Base-by-base conservation (phyloP, 1,139 yeast genomes). In the Meyerozyma carpophila region DNA sequence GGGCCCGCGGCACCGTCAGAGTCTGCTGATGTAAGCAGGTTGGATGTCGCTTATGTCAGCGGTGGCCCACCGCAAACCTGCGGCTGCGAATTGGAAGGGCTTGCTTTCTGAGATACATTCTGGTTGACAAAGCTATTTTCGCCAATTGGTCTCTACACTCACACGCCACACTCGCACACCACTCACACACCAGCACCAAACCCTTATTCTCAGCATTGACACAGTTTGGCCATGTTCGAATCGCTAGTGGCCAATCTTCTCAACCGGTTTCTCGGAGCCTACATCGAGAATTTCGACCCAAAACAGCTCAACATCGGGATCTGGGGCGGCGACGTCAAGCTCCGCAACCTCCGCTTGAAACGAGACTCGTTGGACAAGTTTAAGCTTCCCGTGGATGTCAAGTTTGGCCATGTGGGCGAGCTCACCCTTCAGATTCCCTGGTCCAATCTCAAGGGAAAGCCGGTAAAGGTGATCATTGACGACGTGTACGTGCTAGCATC, bases 241-340 rank as follows among this genome's bases (percentile, higher is more conserved):
- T 76, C 82, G 11, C 58, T 79, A 28, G 82, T 77, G 26, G 82
- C 84, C 26, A 75, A 69, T 44, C 63, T 79, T 25, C 63, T 79
- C 46, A 79, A 79, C 54, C 56, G 81, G 48, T 70, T 79, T 47
- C 58, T 79, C 51, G 87, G 88, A 4, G 73, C 84, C 14, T 86
- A 93, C 66, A 93, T 94, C 43, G 96, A 94, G 65, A 86, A 93
- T 63, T 93, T 93, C 59, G 98, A 94, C 64, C 91, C 97, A 11
- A 87, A 87, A 52, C 97, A 91, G 58, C 69, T 93, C 57, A 90
- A 93, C 56, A 91, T 93, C 45, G 98, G 98, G 2, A 91, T 94
- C 37, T 91, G 98, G 96, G 82, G 93, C 56, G 99, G 99, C 27
- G 98, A 93, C 70, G 98, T 91, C 40, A 89, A 88, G 59, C 70